Evolutionary conservation across 345 rosid species (phyloP).

Genomic region (Barbarea vulgaris): DNA sequence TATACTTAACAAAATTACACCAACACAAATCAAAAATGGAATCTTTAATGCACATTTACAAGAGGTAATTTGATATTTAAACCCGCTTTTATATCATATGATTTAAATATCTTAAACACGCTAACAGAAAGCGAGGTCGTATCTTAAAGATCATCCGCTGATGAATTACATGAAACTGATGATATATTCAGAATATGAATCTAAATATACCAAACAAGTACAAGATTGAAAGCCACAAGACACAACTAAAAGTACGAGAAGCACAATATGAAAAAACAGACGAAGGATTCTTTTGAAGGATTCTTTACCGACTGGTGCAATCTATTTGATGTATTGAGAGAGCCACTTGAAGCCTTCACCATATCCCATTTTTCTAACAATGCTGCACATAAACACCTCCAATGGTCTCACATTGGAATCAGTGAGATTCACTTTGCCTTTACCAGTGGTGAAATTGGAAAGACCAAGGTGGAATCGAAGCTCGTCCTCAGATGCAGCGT

Average conservation of each 20-base stretch:
- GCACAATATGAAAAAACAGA: slow-evolving; percentile 5
- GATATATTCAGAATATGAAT: neutral
- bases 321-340: slow-evolving; percentile 66
- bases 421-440: slow-evolving; percentile 61
- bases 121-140: neutral
- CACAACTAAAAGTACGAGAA: neutral
- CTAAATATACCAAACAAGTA: slow-evolving; percentile 4
- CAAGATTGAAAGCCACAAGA: neutral
- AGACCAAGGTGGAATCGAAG: slow-evolving; percentile 63
- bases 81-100: neutral
- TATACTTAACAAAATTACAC: neutral
- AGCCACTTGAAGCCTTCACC: slow-evolving; percentile 80
- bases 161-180: slow-evolving; percentile 16
- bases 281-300: neutral
- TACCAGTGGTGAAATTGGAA: slow-evolving; percentile 75
- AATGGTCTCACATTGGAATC: slow-evolving; percentile 61
- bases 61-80: neutral
- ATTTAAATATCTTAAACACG: neutral
- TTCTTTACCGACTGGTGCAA: neutral
- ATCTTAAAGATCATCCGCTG: neutral
- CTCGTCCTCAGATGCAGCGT: slow-evolving; percentile 85
- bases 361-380: slow-evolving; percentile 78
- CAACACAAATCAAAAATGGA: neutral
- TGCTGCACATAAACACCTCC: slow-evolving; percentile 87
- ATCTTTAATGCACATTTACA: neutral